Percentiles rank a stretch among this genome's conserved stretches.
These are phyloP conservation scores for Coemansia sp. DNA, from an alignment of 192 early-diverging fungal species.

Conservation along the genomic window DNA sequence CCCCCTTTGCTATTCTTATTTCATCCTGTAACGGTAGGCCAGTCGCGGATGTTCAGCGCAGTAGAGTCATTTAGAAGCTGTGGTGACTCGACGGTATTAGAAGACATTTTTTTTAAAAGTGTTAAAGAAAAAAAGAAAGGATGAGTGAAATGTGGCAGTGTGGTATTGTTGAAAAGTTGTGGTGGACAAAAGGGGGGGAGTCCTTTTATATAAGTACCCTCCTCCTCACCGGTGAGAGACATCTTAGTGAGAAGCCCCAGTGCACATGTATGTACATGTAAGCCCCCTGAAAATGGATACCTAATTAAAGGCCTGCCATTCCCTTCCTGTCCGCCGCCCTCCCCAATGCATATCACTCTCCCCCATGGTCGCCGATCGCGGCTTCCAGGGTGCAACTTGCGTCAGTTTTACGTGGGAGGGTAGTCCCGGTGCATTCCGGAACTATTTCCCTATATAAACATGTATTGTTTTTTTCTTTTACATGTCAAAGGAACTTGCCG, in stretches of 20 bases:
- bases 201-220: background rate
- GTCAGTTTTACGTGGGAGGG: background rate
- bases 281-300: background rate
- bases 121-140: background rate
- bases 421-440: background rate
- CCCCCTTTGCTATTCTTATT: background rate
- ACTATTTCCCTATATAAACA: background rate
- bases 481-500: background rate
- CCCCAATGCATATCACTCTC: background rate
- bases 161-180: background rate
- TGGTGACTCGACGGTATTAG: background rate
- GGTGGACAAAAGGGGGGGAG: background rate
- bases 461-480: background rate
- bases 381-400: background rate
- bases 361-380: background rate
- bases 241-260: too few relatives aligned
- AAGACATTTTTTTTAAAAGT: constrained; percentile 3
- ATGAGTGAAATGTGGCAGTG: background rate
- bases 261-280: constrained; percentile 1
- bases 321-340: background rate
- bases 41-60: constrained; percentile 1
- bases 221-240: too few relatives aligned
- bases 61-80: background rate
- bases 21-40: background rate
- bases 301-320: background rate